These are phyloP conservation scores for Neocatenulostroma microsporum DNA, from an alignment of 2,329 filamentous ascomycete species.

Conservation along the genomic window DNA sequence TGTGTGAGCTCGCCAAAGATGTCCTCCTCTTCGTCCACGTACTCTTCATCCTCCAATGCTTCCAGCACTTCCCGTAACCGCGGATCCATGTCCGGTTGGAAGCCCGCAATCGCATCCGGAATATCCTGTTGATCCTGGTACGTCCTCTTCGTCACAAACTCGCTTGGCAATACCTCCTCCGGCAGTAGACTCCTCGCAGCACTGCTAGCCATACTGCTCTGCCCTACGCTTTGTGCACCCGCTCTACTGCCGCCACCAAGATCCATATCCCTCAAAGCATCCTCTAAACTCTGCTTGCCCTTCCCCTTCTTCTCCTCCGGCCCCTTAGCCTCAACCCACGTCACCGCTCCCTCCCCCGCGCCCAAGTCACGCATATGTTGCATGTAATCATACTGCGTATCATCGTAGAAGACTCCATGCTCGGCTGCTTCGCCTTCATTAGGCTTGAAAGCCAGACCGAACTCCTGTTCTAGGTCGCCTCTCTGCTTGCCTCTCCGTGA, in stretches of 20 bases:
- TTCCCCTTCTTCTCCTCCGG: conserved; percentile 50
- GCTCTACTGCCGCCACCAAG: conserved; percentile 31
- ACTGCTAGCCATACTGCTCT: conserved; percentile 34
- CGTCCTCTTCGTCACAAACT: conserved; percentile 65
- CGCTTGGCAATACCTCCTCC: conserved; percentile 67
- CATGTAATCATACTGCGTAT: conserved; percentile 98
- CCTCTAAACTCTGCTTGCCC: conserved; percentile 70
- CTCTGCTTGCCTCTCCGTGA: conserved; percentile 38
- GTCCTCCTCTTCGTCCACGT: conserved; percentile 77
- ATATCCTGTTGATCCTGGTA: conserved; percentile 93
- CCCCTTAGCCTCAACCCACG: conserved; percentile 67
- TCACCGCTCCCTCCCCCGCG: conserved; percentile 55
- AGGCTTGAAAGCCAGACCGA: conserved; percentile 63
- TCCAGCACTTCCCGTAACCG: conserved; percentile 83
- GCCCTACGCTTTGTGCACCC: too few relatives aligned
- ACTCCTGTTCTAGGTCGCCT: conserved; percentile 65
- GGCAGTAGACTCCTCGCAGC: conserved; percentile 49
- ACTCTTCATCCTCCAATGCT: conserved; percentile 90
- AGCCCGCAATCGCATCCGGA: conserved; percentile 83
- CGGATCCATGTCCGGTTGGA: conserved; percentile 97
- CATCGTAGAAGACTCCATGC: conserved; percentile 90
- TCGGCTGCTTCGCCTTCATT: conserved; percentile 97
- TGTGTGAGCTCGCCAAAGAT: conserved; percentile 68
- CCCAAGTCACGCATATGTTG: conserved; percentile 89
- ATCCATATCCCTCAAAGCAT: conserved; percentile 60